A percentile compares a stretch with the other conserved stretches of the same genome.
These are phyloP conservation scores for Mycena epipterygia DNA, from an alignment of 768 basidiomycete species.

Conservation along the genomic window DNA sequence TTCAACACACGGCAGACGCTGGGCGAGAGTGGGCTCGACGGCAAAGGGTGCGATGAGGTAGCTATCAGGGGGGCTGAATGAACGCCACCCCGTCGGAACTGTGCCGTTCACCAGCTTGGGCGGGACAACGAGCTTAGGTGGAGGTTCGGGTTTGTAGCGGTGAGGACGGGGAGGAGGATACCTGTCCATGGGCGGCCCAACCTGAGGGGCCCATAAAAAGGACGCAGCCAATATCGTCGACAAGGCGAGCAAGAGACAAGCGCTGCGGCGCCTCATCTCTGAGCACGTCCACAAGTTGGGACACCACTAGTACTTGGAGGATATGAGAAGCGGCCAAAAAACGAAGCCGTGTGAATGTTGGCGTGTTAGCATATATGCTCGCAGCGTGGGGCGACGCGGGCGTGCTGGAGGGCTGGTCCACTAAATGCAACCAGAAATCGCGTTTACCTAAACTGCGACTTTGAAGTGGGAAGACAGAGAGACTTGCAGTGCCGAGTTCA, in stretches of 20 bases:
- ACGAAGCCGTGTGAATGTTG: too few species aligned
- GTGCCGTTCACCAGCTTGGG: slow-evolving; percentile 20
- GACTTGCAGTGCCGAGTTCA: too few species aligned
- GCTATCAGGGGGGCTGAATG: slow-evolving; percentile 25
- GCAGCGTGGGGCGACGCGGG: too few species aligned
- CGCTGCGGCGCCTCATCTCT: slow-evolving; percentile 12
- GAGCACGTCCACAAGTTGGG: background rate
- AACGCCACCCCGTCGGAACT: slow-evolving; percentile 27
- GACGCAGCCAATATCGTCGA: background rate
- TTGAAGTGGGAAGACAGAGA: too few species aligned
- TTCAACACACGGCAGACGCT: slow-evolving; percentile 31
- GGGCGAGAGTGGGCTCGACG: slow-evolving; percentile 15
- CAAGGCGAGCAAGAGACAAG: background rate
- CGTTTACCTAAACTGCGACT: too few species aligned
- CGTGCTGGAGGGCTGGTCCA: too few species aligned
- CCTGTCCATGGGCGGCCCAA: background rate
- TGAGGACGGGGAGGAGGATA: slow-evolving; percentile 9
- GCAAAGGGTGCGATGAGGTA: slow-evolving; percentile 15
- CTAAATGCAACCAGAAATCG: too few species aligned
- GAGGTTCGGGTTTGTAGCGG: background rate
- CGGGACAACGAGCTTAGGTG: slow-evolving; percentile 3
- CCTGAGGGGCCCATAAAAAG: background rate
- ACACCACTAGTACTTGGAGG: too few species aligned
- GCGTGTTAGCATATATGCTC: too few species aligned
- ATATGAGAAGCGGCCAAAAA: too few species aligned